Base-by-base conservation (phyloP, 2,329 filamentous ascomycete species). In the Aspergillus fijiensis region DNA sequence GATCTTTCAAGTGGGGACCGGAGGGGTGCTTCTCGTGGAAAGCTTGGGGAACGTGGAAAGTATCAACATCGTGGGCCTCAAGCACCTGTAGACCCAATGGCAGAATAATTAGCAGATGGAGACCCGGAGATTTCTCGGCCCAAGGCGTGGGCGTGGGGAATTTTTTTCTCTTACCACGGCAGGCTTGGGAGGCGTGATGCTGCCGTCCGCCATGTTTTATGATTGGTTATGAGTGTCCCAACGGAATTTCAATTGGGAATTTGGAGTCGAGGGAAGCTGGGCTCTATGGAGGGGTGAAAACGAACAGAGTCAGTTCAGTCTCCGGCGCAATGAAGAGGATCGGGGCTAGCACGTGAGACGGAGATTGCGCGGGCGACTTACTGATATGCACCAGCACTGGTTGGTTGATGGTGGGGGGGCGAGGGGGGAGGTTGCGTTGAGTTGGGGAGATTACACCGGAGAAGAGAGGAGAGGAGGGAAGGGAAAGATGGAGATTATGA, bases 21-120 rank as follows among this genome's bases (percentile, higher is more conserved):
- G 79, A 78, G 9, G 86, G 84, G 73, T 88, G 86, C 72, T 88
- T 87, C 48, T 80, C 75, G 70, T 78, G 76, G 72, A 83, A 83
- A n/a, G 78, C 79, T 64, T 85, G 78, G 63, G 85, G 85, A 53
- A 87, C 83, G 71, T 85, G 81, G 76, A 79, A 79, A 49, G 78
- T 80, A 63, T 79, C 77, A 64, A 81, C 79, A 60, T 80, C 72
- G 67, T 81, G 78, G 61, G 79, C 78, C 69, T 82, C 80, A 35
- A 70, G 68, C 64, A 80, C 78, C 73, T 79, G 60, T 2, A 21
- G 55, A 55, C 45, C 23, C 14, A 25, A 42, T n/a, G 25, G 27
- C 9, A 19, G 39, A 19, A 19, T 16, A 9, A 50, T 71, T 61
- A 71, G 63, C 62, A 19, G 23, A 45, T 45, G 39, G 25, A 31